These are phyloP conservation scores for Oryza nivara DNA, from an alignment of 176 grass and related monocot species.

Conservation along the genomic window DNA sequence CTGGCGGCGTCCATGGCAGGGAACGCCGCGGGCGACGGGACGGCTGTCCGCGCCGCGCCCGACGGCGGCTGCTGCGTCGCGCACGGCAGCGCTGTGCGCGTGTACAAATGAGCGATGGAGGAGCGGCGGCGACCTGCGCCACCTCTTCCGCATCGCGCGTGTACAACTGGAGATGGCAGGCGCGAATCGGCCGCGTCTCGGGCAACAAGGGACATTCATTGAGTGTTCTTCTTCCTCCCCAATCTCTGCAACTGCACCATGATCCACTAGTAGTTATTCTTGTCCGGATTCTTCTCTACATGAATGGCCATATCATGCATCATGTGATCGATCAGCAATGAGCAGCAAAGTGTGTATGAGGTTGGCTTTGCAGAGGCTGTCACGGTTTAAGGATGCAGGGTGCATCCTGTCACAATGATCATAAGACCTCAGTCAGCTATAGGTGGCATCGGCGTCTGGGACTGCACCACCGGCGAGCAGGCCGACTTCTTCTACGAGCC, in stretches of 20 bases:
- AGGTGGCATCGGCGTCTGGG: not conserved
- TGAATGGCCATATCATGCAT: constrained; percentile 46
- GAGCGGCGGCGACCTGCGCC: too few species aligned
- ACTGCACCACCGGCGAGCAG: too few species aligned
- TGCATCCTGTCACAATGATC: constrained; percentile 77
- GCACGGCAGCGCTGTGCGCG: too few species aligned
- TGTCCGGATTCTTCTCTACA: constrained; percentile 19
- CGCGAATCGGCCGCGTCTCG: constrained; percentile 81
- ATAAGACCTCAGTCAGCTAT: constrained; percentile 39
- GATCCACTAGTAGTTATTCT: not conserved
- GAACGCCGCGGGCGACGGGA: constrained; percentile 59
- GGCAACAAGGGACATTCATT: constrained; percentile 89
- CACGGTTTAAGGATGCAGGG: constrained; percentile 54
- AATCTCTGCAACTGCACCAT: not conserved
- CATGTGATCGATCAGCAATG: constrained; percentile 20
- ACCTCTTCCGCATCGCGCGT: too few species aligned
- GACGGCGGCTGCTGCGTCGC: too few species aligned
- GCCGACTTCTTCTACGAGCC: too few species aligned
- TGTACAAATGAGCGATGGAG: too few species aligned
- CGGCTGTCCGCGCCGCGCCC: constrained; percentile 51
- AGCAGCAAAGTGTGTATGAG: constrained; percentile 9
- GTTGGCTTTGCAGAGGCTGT: constrained; percentile 47
- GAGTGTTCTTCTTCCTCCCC: not conserved
- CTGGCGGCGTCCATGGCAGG: constrained; percentile 52
- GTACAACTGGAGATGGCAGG: constrained; percentile 55